Evolutionary conservation across 192 early-diverging fungal species (phyloP).

Genomic region (Piromyces finnis): DNA sequence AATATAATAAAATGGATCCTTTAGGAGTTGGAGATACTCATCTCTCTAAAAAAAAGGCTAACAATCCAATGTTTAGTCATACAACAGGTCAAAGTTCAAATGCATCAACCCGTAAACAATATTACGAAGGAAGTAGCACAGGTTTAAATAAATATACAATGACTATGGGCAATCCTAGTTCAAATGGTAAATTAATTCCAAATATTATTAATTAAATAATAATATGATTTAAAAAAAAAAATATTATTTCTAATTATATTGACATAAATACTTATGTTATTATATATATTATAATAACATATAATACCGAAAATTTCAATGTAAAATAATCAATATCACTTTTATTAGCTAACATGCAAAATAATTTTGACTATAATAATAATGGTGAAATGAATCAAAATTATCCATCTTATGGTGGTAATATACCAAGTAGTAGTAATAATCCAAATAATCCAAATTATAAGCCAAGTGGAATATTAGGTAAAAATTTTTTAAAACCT

Average conservation of each 20-base stretch:
- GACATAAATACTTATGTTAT: too few relatives aligned
- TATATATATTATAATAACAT: too few relatives aligned
- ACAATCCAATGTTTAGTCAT: neutral
- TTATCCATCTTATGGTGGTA: neutral
- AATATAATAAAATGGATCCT: neutral
- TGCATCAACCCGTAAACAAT: neutral
- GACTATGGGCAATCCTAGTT: neutral
- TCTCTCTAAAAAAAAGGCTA: neutral
- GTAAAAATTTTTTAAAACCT: neutral
- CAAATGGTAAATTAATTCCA: neutral
- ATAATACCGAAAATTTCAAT: too few relatives aligned
- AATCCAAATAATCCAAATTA: neutral
- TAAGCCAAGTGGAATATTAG: neutral
- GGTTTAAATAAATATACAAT: neutral
- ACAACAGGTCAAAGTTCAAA: neutral
- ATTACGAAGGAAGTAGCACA: neutral
- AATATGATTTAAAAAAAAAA: neutral
- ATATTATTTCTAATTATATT: too few relatives aligned
- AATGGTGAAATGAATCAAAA: neutral
- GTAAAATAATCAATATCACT: too few relatives aligned
- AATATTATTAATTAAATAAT: neutral
- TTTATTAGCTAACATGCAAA: neutral
- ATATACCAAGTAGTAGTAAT: neutral
- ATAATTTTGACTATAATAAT: neutral
- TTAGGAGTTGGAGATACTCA: neutral